Conservation (phyloP, 352 stramenopile genomes). For the Phytopythium mirpurense region DNA sequence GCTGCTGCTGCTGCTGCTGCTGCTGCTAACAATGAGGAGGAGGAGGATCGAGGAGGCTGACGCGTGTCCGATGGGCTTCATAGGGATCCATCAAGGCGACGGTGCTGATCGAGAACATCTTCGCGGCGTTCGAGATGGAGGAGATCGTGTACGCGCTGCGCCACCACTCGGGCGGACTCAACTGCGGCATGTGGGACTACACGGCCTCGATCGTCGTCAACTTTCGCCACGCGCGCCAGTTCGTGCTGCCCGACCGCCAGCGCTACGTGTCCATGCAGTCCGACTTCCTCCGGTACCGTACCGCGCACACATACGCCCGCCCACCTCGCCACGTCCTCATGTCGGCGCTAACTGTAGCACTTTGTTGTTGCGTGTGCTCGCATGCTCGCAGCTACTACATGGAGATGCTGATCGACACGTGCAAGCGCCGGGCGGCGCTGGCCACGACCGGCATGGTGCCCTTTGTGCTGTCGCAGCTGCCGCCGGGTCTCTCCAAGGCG, state of each 20-base stretch:
- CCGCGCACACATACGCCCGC: too few relatives aligned
- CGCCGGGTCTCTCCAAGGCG: slow-evolving; percentile 48
- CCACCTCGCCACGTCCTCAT: too few relatives aligned
- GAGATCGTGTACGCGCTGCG: slow-evolving; percentile 94
- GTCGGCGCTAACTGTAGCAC: too few relatives aligned
- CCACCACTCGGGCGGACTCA: slow-evolving; percentile 93
- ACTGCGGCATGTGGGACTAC: slow-evolving; percentile 98
- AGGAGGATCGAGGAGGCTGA: too few relatives aligned
- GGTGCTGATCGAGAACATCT: slow-evolving; percentile 96
- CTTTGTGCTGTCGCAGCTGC: slow-evolving; percentile 90
- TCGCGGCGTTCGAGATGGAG: slow-evolving; percentile 96
- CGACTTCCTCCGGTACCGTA: slow-evolving; percentile 55
- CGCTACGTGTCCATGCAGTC: slow-evolving; percentile 70
- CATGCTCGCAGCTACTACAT: slow-evolving; percentile 76
- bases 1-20: too few relatives aligned
- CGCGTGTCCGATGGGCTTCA: too few relatives aligned
- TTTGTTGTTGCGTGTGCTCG: too few relatives aligned
- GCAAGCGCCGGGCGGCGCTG: slow-evolving; percentile 89
- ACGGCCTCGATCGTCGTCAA: slow-evolving; percentile 95
- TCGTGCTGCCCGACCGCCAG: slow-evolving; percentile 90
- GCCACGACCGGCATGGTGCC: slow-evolving; percentile 96
- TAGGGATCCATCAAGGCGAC: slow-evolving; percentile 85
- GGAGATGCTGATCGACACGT: slow-evolving; percentile 91
- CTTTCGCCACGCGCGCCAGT: slow-evolving; percentile 77
- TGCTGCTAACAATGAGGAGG: too few relatives aligned